phyloP scores from a whole-genome alignment of 768 basidiomycete genomes.

The Glaciozyma antarctica region DNA sequence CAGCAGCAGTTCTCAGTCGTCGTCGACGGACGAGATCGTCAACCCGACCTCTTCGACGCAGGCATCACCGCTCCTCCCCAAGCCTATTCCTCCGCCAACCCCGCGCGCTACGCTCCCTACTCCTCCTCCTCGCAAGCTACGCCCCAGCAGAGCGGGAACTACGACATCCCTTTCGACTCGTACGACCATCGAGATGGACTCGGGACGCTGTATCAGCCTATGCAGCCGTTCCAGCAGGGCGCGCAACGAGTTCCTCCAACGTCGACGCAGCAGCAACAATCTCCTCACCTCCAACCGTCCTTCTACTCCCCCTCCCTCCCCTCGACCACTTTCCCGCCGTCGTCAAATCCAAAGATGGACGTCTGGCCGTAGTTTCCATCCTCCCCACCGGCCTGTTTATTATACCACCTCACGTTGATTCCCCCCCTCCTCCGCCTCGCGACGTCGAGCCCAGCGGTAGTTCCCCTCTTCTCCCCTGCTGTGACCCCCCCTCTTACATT shows the following conservation, averaged over 20 bases:
- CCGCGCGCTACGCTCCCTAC: conserved; percentile 55
- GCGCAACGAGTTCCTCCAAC: not conserved
- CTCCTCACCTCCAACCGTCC: not conserved
- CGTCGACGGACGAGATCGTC: conserved; percentile 24
- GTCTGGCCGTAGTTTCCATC: not conserved
- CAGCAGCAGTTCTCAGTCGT: conserved; percentile 32
- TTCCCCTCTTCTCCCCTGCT: not conserved
- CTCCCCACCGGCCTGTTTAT: not conserved
- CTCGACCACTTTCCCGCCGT: not conserved
- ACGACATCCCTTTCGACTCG: conserved; percentile 36
- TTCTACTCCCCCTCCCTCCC: not conserved
- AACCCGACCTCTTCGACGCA: conserved; percentile 37
- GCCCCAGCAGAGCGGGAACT: conserved; percentile 41
- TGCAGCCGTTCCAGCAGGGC: not conserved
- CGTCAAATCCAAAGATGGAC: not conserved
- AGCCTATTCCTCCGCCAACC: conserved; percentile 52
- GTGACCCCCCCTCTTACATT: not conserved
- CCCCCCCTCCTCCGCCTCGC: not conserved
- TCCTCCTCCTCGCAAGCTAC: conserved; percentile 43
- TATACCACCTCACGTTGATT: not conserved
- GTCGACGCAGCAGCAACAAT: not conserved
- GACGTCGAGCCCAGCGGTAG: too few species aligned
- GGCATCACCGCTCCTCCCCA: conserved; percentile 69
- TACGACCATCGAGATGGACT: conserved; percentile 37
- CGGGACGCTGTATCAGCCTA: conserved; percentile 20